A percentile compares a stretch with the other conserved stretches of the same genome.
phyloP scores from a whole-genome alignment of 1,284 basidiomycete genomes.

The Chondrostereum purpureum region DNA sequence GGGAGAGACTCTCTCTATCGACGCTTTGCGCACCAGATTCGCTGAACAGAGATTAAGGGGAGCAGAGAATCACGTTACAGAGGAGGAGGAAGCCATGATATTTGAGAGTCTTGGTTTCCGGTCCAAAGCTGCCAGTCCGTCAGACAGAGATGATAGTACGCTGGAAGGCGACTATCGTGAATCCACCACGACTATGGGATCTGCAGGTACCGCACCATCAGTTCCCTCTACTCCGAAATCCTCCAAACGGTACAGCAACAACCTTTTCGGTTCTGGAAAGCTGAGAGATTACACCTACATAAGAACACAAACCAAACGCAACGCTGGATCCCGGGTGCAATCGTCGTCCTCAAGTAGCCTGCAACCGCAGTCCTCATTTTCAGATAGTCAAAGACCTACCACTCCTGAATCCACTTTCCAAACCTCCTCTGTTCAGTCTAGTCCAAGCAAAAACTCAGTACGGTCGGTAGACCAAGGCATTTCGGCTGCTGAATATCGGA shows the following conservation, averaged over 20 bases:
- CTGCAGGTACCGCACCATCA: conserved; percentile 35
- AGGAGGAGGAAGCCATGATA: conserved; percentile 79
- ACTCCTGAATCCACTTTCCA: conserved; percentile 44
- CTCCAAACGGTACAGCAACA: conserved; percentile 72
- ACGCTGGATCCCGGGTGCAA: conserved; percentile 5
- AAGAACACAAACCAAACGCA: conserved; percentile 30
- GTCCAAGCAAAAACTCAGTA: conserved; percentile 36
- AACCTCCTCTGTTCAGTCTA: conserved; percentile 39
- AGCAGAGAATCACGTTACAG: conserved; percentile 57
- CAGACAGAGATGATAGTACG: conserved; percentile 29
- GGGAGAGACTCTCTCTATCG: conserved; percentile 56
- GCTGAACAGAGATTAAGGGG: conserved; percentile 71
- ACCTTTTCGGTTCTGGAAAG: conserved; percentile 73
- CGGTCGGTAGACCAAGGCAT: conserved; percentile 32
- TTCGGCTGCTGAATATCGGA: conserved; percentile 34
- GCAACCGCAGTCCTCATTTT: conserved; percentile 41
- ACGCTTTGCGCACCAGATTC: conserved; percentile 57
- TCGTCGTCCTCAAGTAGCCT: conserved; percentile 7
- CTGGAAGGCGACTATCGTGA: conserved; percentile 32
- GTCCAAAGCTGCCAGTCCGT: conserved; percentile 28
- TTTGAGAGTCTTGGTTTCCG: conserved; percentile 65
- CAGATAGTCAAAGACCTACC: conserved; percentile 37
- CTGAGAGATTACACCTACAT: conserved; percentile 68
- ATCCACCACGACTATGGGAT: conserved; percentile 38
- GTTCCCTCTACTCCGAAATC: conserved; percentile 40